Evolutionary conservation across 2,329 filamentous ascomycete genomes (phyloP), one percentile per base, ranked within the genome.

Genomic region (Chaetomiaceae sp.): DNA sequence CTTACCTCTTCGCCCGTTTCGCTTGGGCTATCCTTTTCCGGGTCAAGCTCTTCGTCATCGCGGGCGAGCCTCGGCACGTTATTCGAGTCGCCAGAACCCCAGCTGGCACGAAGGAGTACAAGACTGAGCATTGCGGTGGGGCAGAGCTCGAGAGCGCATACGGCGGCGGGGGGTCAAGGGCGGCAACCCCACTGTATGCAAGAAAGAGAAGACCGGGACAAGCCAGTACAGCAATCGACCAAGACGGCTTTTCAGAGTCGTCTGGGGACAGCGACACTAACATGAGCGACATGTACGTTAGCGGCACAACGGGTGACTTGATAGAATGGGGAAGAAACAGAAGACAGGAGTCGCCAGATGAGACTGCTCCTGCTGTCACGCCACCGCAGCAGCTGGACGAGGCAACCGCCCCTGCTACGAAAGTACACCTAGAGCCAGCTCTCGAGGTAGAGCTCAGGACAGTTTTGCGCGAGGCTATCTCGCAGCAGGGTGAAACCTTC

Each of bases 1-100:
- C 37, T 40, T 40, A 40, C 37, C 37, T 40, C 37, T 40, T 40
- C 25, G 37, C 37, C 37, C 37, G 37, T 40, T 40, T 40, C 37
- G 37, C 37, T 40, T 40, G 37, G 37, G 37, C 37, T 25, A 40
- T 40, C 37, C 37, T 40, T 40, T 25, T 23, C 37, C 37, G 14
- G 21, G 21, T 40, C 37, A 40, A 40, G 37, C 37, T 40, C 37
- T 40, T 40, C 37, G 37, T 40, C 37, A 40, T 25, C 7, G 37
- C 37, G 25, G 37, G 37, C 37, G 18, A 20, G 37, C 20, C n/a
- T 23, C 37, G 37, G 23, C 37, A 40, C 37, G 37, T 40, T 25
- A 40, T 40, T 20, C 37, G 21, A 40, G 21, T 40, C 14, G 23
- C 37, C 13, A 21, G 37, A 40, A 20, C 23, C 25, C 18, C 23